Conservation (phyloP, 305 asterid genomes). For the Caryopteris hybrid region DNA sequence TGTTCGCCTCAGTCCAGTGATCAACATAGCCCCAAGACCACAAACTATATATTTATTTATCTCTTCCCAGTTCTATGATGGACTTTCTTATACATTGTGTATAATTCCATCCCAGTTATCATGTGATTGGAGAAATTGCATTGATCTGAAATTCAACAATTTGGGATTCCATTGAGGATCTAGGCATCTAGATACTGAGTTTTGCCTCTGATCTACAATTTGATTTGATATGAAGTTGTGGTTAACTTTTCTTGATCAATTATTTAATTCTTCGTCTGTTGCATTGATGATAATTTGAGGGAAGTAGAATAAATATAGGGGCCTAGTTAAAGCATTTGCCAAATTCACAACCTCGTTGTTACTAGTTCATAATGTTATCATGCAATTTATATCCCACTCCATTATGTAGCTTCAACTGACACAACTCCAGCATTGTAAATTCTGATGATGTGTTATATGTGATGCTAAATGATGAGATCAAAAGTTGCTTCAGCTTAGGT, state of each 20-base stretch:
- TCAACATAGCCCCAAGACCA: neutral
- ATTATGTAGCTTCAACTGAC: too few species aligned
- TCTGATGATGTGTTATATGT: too few species aligned
- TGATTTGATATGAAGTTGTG: neutral
- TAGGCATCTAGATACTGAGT: neutral
- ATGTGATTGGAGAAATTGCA: neutral
- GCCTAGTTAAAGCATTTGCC: neutral
- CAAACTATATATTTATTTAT: neutral
- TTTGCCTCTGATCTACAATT: neutral
- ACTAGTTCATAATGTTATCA: neutral
- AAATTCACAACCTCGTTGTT: neutral
- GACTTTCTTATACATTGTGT: neutral
- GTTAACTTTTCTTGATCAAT: neutral
- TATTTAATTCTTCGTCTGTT: neutral
- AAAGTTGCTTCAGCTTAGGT: neutral
- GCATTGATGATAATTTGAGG: neutral
- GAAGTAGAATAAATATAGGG: neutral
- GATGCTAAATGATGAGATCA: too few species aligned
- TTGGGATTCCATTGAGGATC: neutral
- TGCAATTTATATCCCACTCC: neutral
- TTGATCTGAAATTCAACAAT: neutral
- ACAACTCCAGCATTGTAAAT: too few species aligned
- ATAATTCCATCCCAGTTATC: too few species aligned
- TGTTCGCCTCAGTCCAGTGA: neutral
- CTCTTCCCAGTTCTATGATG: neutral